A percentile compares a stretch with the other conserved stretches of the same genome.
Evolutionary conservation across 441 rosid species (phyloP).

Genomic region (Pelargonium myrrhifolium): DNA sequence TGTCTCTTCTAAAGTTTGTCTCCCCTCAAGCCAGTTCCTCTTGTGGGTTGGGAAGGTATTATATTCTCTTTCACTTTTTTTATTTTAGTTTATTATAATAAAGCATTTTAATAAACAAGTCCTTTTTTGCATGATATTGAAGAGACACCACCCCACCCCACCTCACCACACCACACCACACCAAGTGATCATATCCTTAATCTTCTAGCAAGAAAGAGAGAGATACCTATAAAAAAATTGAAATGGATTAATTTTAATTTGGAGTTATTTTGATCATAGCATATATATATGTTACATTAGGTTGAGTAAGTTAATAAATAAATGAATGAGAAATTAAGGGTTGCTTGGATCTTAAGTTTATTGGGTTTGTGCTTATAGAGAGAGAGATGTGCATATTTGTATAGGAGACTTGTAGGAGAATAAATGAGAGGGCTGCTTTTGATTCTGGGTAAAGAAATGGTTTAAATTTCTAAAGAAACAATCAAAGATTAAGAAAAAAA

Average conservation of each 20-base stretch:
- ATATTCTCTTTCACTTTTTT: constrained; percentile 37
- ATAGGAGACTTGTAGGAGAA: constrained; percentile 38
- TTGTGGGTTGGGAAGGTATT: constrained; percentile 60
- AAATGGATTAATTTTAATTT: no score
- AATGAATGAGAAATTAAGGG: constrained; percentile 14
- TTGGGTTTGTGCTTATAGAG: not conserved
- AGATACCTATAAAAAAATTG: no score
- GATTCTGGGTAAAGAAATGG: constrained; percentile 20
- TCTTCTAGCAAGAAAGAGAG: not conserved
- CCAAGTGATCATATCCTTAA: not conserved
- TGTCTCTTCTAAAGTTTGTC: constrained; percentile 51
- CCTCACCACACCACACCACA: not conserved
- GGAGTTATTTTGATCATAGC: not conserved
- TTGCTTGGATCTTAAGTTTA: constrained; percentile 67
- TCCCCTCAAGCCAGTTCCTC: constrained; percentile 32
- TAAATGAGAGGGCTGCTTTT: constrained; percentile 26
- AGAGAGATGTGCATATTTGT: constrained; percentile 12
- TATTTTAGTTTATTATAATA: not conserved
- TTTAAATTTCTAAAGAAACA: constrained; percentile 6
- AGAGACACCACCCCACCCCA: not conserved
- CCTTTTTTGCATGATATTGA: constrained; percentile 14
- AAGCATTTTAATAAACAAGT: not conserved
- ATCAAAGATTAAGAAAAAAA: constrained; percentile 15
- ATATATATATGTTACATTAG: not conserved
- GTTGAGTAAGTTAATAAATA: not conserved